Evolutionary conservation across 164 flowering plant species (phyloP), one percentile per base, ranked within the genome.

Genomic region (Aristolochia contorta): DNA sequence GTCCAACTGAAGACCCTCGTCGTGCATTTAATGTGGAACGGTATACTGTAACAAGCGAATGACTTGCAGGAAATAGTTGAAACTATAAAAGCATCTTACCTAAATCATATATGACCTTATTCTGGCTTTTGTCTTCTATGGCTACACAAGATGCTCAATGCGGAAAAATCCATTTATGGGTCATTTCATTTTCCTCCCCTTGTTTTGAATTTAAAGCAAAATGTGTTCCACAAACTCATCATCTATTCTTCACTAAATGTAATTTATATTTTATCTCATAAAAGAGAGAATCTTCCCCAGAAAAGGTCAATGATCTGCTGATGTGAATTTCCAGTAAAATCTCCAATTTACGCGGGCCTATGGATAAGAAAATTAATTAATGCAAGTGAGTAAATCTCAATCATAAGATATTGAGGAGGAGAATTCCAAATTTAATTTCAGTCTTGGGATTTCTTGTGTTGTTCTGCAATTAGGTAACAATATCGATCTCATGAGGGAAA

Each of bases 21-120:
- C 16, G 6, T 37, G 58, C 41, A 43, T 62, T 62, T 54, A 62
- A 52, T 54, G 65, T 43, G 49, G 33, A n/a, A 20, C 23, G 58
- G 25, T 54, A 19, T 43, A 3, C 33, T 25, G 19, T 27, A 25
- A 25, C 27, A 16, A 25, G 37, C 37, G 41, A 47, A 24, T 2
- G 49, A 59, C 53, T 47, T 23, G 41, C 48, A 52, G 43, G 54
- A 12, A 59, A 47, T 23, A 46, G 53, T 5, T 49, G 53, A 1
- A 49, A 0, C 22, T 19, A 4, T 18, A 20, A 18, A 49, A 49
- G 53, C 53, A 20, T 49, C 19, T 49, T 18, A 49, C 20, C 53
- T 10, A 27, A 2, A 27, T 27, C 15, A 6, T 37, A 6, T 37
- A 37, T 25, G 41, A 33, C n/a, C 48, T 47, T 27, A 9, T 56